A percentile compares a stretch with the other conserved stretches of the same genome.
Evolutionary conservation across 2,329 filamentous ascomycete genomes (phyloP).

Genomic region (Shiraia bambusicola): DNA sequence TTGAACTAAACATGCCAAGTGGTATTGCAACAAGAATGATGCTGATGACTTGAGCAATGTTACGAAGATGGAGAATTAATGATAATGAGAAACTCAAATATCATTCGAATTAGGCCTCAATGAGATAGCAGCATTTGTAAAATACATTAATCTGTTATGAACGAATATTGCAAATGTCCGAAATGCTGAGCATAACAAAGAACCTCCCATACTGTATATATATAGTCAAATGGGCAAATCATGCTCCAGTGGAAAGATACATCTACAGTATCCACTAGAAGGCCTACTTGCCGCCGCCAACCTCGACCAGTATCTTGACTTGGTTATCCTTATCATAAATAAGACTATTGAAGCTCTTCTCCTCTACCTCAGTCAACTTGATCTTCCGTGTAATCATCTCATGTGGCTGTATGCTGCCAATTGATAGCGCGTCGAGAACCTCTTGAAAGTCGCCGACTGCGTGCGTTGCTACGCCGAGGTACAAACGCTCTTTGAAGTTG

Average conservation of each 20-base stretch:
- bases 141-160: too few species aligned
- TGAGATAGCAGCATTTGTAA: too few species aligned
- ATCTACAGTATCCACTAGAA: too few species aligned
- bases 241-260: too few species aligned
- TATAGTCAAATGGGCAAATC: too few species aligned
- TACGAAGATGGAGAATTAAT: too few species aligned
- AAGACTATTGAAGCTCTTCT: slow-evolving; percentile 50
- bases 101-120: too few species aligned
- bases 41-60: not conserved
- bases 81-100: too few species aligned
- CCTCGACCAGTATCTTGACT: slow-evolving; percentile 51
- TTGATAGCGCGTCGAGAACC: slow-evolving; percentile 48
- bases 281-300: slow-evolving; percentile 29
- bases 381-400: slow-evolving; percentile 55
- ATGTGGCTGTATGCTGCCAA: slow-evolving; percentile 47
- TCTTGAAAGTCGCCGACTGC: slow-evolving; percentile 54
- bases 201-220: too few species aligned
- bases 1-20: not conserved
- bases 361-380: slow-evolving; percentile 49
- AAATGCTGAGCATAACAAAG: too few species aligned
- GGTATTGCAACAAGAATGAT: not conserved
- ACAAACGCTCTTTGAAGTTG: slow-evolving; percentile 56
- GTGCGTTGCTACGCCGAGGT: slow-evolving; percentile 56
- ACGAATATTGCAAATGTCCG: too few species aligned
- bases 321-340: slow-evolving; percentile 54